These are phyloP conservation scores for Nissolia schottii DNA, from an alignment of 306 rosid genomes.

Conservation along the genomic window DNA sequence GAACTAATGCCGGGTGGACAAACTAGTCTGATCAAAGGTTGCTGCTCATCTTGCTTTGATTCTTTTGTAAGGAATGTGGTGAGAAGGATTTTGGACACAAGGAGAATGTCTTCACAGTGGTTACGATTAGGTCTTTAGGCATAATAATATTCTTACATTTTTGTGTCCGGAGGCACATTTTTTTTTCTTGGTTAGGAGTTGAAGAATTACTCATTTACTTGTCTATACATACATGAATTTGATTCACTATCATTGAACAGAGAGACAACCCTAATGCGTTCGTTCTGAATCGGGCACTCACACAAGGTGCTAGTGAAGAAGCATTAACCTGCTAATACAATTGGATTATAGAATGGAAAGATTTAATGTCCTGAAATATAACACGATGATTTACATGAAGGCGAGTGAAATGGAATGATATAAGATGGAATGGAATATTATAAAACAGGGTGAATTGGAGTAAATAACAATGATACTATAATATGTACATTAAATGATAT, in stretches of 20 bases:
- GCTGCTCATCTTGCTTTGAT: conserved; percentile 84
- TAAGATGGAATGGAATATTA: too few relatives aligned
- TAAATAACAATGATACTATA: too few relatives aligned
- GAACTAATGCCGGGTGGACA: conserved; percentile 52
- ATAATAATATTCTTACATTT: conserved; percentile 14
- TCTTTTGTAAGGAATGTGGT: conserved; percentile 62
- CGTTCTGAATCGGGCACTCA: conserved; percentile 7
- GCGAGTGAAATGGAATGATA: too few relatives aligned
- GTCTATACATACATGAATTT: conserved; percentile 45
- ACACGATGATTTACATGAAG: background rate
- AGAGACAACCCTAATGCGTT: background rate
- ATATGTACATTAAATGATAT: too few relatives aligned
- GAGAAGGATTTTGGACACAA: conserved; percentile 57
- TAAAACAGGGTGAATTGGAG: too few relatives aligned
- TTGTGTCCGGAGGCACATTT: conserved; percentile 20
- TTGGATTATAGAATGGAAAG: background rate
- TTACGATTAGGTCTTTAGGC: conserved; percentile 60
- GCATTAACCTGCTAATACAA: background rate
- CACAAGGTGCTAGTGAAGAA: background rate
- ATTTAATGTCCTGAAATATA: background rate
- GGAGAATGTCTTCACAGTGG: conserved; percentile 47
- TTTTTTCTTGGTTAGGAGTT: conserved; percentile 45
- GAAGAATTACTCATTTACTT: conserved; percentile 35
- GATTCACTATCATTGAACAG: conserved; percentile 44
- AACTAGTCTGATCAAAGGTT: conserved; percentile 59